phyloP scores from a whole-genome alignment of 306 rosid species.

The Gleditsia sinensis region DNA sequence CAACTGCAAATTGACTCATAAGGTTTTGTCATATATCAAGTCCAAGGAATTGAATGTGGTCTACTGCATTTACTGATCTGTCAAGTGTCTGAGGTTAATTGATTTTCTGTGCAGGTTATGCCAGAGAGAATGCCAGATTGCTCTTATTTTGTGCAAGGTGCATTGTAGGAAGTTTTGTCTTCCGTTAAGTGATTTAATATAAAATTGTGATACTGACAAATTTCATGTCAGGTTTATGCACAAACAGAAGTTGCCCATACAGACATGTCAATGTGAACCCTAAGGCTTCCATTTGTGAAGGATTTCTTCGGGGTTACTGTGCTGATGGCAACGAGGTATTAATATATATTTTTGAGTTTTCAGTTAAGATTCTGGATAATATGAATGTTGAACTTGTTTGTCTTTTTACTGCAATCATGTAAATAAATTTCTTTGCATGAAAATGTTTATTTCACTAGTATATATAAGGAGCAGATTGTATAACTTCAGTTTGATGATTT shows the following conservation, averaged over 20 bases:
- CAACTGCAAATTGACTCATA: conserved; percentile 92
- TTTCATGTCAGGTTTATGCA: conserved; percentile 86
- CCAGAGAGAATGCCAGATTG: conserved; percentile 99
- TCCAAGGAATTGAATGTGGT: conserved; percentile 41
- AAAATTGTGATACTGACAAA: conserved; percentile 48
- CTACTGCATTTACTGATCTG: conserved; percentile 28
- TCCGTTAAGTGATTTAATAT: conserved; percentile 25
- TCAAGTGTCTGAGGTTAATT: conserved; percentile 30
- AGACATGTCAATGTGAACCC: conserved; percentile 96
- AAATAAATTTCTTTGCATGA: conserved; percentile 5
- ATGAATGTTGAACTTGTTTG: neutral
- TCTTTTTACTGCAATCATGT: neutral
- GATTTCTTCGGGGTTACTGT: conserved; percentile 93
- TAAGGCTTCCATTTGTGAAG: conserved; percentile 82
- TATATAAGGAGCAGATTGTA: neutral
- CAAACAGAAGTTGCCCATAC: conserved; percentile 77
- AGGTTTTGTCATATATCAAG: conserved; percentile 60
- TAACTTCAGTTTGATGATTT: neutral
- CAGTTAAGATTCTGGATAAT: conserved; percentile 1
- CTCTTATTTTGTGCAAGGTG: conserved; percentile 92
- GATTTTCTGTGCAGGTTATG: conserved; percentile 67
- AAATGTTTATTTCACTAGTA: neutral
- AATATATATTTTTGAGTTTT: conserved; percentile 11
- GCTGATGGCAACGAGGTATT: conserved; percentile 90
- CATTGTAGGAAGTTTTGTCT: conserved; percentile 18